Percentiles rank a stretch among this genome's conserved stretches.
These are phyloP conservation scores for Boletus tomentosulus DNA, from an alignment of 768 basidiomycete species.

Conservation along the genomic window DNA sequence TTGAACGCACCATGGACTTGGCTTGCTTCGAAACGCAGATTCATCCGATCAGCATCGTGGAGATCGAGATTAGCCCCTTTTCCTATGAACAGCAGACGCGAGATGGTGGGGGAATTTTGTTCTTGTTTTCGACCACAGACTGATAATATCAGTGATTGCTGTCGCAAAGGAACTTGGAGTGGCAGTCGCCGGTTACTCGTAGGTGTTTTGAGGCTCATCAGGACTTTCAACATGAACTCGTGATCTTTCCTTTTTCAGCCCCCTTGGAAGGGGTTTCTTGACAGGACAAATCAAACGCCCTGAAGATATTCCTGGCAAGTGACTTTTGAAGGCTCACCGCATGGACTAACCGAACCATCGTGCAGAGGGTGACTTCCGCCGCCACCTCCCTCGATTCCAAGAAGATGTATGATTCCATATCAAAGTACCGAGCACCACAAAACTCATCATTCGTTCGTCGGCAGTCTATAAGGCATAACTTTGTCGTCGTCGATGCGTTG, in stretches of 20 bases:
- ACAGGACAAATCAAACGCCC: constrained; percentile 44
- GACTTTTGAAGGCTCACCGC: neutral
- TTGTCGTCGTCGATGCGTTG: constrained; percentile 41
- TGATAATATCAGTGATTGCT: constrained; percentile 40
- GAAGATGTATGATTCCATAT: constrained; percentile 30
- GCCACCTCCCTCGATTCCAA: constrained; percentile 39
- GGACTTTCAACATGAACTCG: neutral
- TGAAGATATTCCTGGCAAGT: constrained; percentile 33
- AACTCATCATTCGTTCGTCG: neutral
- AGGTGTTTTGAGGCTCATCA: constrained; percentile 4
- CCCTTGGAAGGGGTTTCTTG: constrained; percentile 51
- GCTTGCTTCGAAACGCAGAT: constrained; percentile 34
- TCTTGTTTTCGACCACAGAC: neutral
- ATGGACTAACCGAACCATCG: constrained; percentile 1
- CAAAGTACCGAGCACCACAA: neutral
- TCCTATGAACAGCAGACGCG: constrained; percentile 37
- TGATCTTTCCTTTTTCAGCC: constrained; percentile 28
- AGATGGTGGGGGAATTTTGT: neutral
- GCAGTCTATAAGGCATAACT: constrained; percentile 39
- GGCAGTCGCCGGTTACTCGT: constrained; percentile 60
- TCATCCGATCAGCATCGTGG: constrained; percentile 53
- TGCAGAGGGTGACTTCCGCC: constrained; percentile 41
- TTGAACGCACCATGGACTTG: no score
- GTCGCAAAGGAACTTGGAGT: constrained; percentile 52
- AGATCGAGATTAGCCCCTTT: constrained; percentile 67